Base-by-base conservation (phyloP, 768 basidiomycete genomes). In the Leccinum olivaceopallidum region DNA sequence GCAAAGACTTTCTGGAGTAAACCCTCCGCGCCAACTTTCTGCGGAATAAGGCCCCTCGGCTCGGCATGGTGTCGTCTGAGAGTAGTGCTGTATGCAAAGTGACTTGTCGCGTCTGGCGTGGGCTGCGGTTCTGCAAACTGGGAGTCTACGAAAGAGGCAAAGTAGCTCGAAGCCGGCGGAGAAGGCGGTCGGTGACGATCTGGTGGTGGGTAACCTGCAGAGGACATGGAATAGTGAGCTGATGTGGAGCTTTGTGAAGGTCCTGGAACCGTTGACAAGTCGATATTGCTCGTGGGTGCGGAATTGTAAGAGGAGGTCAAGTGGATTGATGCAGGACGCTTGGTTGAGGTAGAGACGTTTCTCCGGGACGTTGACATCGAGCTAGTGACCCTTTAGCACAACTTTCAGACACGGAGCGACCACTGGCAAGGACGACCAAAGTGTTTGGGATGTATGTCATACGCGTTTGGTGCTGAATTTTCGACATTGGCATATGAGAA, bases 51-150 rank as follows among this genome's bases (percentile, higher is more conserved):
- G 10, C 75, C 69, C 52, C 55, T 61, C 12, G 67, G 42, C 20
- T 88, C 85, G 0, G 76, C 75, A 22, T 82, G 80, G 60, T 93
- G 92, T 57, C 92, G 73, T 30, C 91, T 77, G 20, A 94, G 78
- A 0, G 88, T 90, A 0, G 91, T 93, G 65, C 89, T 92, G 72
- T 91, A 93, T 2, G 90, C 87, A 67, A 94, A 94, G 68, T 94
- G 92, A 5, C 83, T 71, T 32, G 82, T 80, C 1, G 92, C 89
- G 55, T 85, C 86, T 0, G 88, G 79, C 0, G 84, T 79, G 0
- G 87, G 85, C 36, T 84, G 80, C 10, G 87, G 78, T 62, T 84
- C 80, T n/a, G 59, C 75, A 39, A 47, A 78, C 69, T 73, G 74
- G 63, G 63, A 84, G 79, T 56, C 75, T 78, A 83, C 79, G 34